Evolutionary conservation across 2,329 filamentous ascomycete genomes (phyloP), one percentile per base, ranked within the genome.

Genomic region (Fusarium verticillioides): DNA sequence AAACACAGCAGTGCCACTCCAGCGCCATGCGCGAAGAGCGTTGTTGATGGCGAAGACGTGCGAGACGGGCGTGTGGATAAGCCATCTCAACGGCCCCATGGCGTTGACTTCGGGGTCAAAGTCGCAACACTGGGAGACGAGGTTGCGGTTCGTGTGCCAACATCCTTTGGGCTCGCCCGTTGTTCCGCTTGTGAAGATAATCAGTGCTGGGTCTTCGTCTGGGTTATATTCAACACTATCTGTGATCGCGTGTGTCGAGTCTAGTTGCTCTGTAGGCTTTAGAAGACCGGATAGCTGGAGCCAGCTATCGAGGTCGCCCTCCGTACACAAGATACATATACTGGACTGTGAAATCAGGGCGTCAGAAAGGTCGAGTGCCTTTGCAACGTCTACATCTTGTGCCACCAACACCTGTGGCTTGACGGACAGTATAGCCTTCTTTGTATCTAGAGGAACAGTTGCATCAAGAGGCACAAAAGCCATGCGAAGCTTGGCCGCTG

Each of bases 101-200:
- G 70, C 53, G 59, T 80, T 79, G 42, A 76, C 70, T 40, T 82
- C 80, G 42, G 81, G 77, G 44, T 83, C 82, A 61, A 83, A 82
- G 56, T 81, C 78, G 66, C 79, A 77, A 19, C 78, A 79, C 63
- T 82, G 79, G 2, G 83, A 82, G 12, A 82, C 77, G n/a, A 84
- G 62, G 63, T 84, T 85, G 36, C 77, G 70, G 70, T 81, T 80
- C 10, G 83, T 84, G 66, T 85, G 81, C 19, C 80, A 79, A 63
- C 84, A 86, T 53, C 82, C 84, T 72, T 87, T 87, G 9, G 85
- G 84, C 1, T 81, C 75, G 10, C 83, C 84, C 1, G 85, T 86
- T n/a, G 85, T 87, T 26, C 85, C 85, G 70, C 85, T 86, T 26
- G 85, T 87, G 75, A 87, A 87, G 37, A 86, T 78, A 53, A 87